Conservation (phyloP, 192 early-diverging fungal genomes). For the Backusella circina region DNA sequence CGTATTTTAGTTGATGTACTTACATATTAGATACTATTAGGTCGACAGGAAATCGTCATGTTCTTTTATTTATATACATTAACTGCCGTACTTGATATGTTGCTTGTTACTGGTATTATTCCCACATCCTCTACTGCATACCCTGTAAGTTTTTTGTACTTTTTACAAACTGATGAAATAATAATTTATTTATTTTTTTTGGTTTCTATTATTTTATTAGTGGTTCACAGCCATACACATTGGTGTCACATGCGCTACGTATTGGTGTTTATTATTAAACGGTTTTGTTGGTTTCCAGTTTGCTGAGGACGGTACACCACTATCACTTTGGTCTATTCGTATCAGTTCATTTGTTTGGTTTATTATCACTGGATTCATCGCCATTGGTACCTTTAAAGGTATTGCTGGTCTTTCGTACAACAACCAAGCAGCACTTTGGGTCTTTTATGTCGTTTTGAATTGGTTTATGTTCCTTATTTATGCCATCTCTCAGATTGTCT, state of each 20-base stretch:
- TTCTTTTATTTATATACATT: conserved; percentile 96
- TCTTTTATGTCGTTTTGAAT: conserved; percentile 87
- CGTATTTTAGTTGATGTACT: neutral
- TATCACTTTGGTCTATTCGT: conserved; percentile 94
- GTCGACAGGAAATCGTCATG: conserved; percentile 97
- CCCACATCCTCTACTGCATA: conserved; percentile 76
- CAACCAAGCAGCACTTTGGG: conserved; percentile 73
- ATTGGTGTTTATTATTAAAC: conserved; percentile 92
- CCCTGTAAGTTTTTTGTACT: conserved; percentile 40
- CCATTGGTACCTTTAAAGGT: conserved; percentile 79
- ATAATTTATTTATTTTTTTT: neutral
- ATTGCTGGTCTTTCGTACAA: conserved; percentile 56
- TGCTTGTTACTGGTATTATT: conserved; percentile 91
- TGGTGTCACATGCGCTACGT: conserved; percentile 78
- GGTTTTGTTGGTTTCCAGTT: conserved; percentile 97
- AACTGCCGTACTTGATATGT: conserved; percentile 82
- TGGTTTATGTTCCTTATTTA: conserved; percentile 81
- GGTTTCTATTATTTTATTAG: conserved; percentile 30
- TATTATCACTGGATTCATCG: conserved; percentile 69
- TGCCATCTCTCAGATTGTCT: conserved; percentile 84
- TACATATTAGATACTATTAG: conserved; percentile 33
- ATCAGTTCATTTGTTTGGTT: conserved; percentile 81
- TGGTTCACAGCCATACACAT: conserved; percentile 84
- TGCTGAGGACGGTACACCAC: conserved; percentile 91
- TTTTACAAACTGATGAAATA: neutral